Conservation (phyloP, 73 alveolate genomes). For the Uronychia binucleata region DNA sequence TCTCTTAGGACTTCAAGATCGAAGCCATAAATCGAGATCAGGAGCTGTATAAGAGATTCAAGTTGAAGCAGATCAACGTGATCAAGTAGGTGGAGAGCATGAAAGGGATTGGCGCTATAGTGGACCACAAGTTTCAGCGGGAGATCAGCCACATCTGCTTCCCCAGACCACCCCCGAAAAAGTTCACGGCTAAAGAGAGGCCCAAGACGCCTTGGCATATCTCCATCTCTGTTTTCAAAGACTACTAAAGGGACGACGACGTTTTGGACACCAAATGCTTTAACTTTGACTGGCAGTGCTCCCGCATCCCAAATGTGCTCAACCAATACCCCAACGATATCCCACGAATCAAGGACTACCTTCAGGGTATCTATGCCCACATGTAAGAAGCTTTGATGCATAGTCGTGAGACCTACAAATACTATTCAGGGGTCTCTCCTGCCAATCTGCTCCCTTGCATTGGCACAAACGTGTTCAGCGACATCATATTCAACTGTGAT, state of each 20-base stretch:
- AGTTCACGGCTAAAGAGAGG: conserved; percentile 7
- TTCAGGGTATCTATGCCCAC: conserved; percentile 15
- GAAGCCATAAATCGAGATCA: conserved; percentile 1
- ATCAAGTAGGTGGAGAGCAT: conserved; percentile 8
- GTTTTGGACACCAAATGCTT: conserved; percentile 46
- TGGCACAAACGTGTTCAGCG: conserved; percentile 56
- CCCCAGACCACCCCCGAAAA: conserved; percentile 60
- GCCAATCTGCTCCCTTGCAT: conserved; percentile 26
- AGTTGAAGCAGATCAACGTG: conserved; percentile 16
- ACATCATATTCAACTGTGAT: conserved; percentile 24
- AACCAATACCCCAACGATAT: conserved; percentile 32
- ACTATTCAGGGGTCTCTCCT: conserved; percentile 39
- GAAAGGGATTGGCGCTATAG: not conserved
- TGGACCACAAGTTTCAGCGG: not conserved
- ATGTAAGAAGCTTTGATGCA: conserved; percentile 48
- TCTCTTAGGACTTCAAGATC: not conserved
- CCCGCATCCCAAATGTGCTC: conserved; percentile 35
- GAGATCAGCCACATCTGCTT: conserved; percentile 13
- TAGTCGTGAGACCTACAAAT: conserved; percentile 41
- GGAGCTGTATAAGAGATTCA: conserved; percentile 7
- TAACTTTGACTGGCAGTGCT: conserved; percentile 62
- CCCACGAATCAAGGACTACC: conserved; percentile 14
- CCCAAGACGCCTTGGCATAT: conserved; percentile 73
- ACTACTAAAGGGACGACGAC: conserved; percentile 52
- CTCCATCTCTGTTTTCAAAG: conserved; percentile 50